phyloP scores from a whole-genome alignment of 2,329 filamentous ascomycete genomes.

The Diaporthe vexans region DNA sequence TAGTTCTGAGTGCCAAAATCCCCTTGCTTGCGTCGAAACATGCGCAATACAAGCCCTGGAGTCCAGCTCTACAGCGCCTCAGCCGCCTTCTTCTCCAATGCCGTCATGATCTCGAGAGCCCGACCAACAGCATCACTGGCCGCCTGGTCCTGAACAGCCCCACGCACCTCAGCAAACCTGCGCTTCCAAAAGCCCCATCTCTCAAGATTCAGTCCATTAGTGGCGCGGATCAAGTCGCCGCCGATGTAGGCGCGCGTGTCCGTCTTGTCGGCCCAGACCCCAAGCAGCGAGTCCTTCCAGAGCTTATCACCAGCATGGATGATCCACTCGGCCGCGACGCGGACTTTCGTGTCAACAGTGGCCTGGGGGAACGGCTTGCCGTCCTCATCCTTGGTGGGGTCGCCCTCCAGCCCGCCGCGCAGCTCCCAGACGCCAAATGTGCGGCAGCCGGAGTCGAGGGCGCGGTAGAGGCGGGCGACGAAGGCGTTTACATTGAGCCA shows the following conservation, averaged over 20 bases:
- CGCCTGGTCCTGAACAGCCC: not conserved
- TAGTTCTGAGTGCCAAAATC: too few species aligned
- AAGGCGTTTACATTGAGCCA: conserved; percentile 1
- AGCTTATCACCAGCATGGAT: conserved; percentile 17
- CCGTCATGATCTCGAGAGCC: conserved; percentile 10
- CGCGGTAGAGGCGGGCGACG: conserved; percentile 1
- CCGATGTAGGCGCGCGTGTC: not conserved
- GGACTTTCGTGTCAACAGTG: not conserved
- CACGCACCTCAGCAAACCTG: conserved; percentile 3
- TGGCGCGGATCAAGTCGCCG: not conserved
- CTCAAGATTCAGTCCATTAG: conserved; percentile 9
- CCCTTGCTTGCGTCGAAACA: too few species aligned
- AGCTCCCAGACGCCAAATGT: conserved; percentile 13
- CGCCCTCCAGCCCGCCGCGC: conserved; percentile 1
- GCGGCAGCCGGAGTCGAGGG: not conserved
- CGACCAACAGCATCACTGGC: not conserved
- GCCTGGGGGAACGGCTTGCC: not conserved
- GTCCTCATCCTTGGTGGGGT: not conserved
- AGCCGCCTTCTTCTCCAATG: conserved; percentile 8
- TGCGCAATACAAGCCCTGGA: too few species aligned
- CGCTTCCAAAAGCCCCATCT: conserved; percentile 28
- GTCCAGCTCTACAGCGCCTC: not conserved
- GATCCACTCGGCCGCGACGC: conserved; percentile 28
- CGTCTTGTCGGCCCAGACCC: not conserved
- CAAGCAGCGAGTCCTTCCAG: conserved; percentile 15